phyloP scores from a whole-genome alignment of 352 stramenopile genomes.

The Phytopythium litorale region DNA sequence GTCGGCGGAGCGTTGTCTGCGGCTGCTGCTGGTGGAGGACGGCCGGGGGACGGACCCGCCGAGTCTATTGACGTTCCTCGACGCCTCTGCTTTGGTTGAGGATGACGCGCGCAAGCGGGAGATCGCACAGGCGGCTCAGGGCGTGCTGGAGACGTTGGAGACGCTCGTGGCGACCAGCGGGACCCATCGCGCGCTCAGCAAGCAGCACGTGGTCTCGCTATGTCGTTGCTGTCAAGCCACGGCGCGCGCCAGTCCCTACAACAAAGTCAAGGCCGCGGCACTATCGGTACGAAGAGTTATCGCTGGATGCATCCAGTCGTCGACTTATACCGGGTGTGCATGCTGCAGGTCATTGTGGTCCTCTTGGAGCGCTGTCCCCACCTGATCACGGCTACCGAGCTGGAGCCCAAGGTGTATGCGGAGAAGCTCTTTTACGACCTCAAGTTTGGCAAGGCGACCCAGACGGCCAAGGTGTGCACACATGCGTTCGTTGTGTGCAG shows the following conservation, averaged over 20 bases:
- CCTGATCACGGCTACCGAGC: slow-evolving; percentile 34
- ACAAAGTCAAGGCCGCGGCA: slow-evolving; percentile 56
- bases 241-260: slow-evolving; percentile 51
- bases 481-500: not conserved
- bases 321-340: not conserved
- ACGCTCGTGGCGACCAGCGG: slow-evolving; percentile 52
- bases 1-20: slow-evolving; percentile 58
- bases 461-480: slow-evolving; percentile 49
- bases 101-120: slow-evolving; percentile 61
- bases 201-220: slow-evolving; percentile 38
- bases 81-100: slow-evolving; percentile 34
- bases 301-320: not conserved
- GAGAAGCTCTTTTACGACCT: slow-evolving; percentile 77
- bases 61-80: slow-evolving; percentile 57
- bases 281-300: slow-evolving; percentile 21
- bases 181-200: slow-evolving; percentile 37
- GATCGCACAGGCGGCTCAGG: slow-evolving; percentile 37
- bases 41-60: slow-evolving; percentile 22
- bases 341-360: slow-evolving; percentile 45
- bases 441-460: slow-evolving; percentile 65
- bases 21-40: slow-evolving; percentile 50
- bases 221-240: slow-evolving; percentile 47
- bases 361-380: slow-evolving; percentile 40
- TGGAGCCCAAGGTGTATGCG: slow-evolving; percentile 47
- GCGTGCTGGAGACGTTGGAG: slow-evolving; percentile 46